Conservation (phyloP, 257 asterid genomes). For the Gentiana straminea region DNA sequence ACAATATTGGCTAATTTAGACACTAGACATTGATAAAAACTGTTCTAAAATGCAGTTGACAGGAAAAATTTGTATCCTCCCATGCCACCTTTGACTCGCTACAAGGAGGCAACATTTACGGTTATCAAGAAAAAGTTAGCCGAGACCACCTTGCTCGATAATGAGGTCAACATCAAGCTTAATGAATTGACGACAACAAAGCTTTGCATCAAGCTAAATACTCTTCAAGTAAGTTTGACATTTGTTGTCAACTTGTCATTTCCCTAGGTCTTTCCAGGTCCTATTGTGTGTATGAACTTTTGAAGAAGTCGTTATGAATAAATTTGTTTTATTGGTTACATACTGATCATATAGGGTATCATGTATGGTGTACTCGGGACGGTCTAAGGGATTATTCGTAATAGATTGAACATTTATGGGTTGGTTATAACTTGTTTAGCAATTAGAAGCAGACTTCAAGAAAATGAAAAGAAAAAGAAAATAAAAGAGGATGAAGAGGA, state of each 20-base stretch:
- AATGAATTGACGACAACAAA: conserved; percentile 66
- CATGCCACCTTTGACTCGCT: conserved; percentile 85
- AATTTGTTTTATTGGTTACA: not conserved
- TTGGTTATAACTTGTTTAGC: too few species aligned
- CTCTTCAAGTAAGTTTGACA: conserved; percentile 64
- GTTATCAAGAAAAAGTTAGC: conserved; percentile 58
- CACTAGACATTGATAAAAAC: conserved; percentile 11
- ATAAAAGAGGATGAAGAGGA: too few species aligned
- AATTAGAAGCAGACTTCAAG: too few species aligned
- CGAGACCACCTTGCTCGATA: conserved; percentile 47
- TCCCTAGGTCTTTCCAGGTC: not conserved
- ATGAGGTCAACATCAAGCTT: conserved; percentile 46
- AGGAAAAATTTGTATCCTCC: conserved; percentile 67
- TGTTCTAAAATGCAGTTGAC: conserved; percentile 51
- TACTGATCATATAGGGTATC: too few species aligned
- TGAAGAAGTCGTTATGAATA: not conserved
- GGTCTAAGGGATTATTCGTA: too few species aligned
- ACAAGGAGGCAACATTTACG: conserved; percentile 81
- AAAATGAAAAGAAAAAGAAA: too few species aligned
- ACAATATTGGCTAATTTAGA: not conserved
- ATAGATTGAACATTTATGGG: too few species aligned
- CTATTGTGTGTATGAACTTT: not conserved
- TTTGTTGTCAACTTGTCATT: conserved; percentile 1
- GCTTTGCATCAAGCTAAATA: conserved; percentile 82
- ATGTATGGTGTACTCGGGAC: too few species aligned